Conservation (phyloP, 495 filamentous ascomycete genomes). For the Lepidopterella palustris region DNA sequence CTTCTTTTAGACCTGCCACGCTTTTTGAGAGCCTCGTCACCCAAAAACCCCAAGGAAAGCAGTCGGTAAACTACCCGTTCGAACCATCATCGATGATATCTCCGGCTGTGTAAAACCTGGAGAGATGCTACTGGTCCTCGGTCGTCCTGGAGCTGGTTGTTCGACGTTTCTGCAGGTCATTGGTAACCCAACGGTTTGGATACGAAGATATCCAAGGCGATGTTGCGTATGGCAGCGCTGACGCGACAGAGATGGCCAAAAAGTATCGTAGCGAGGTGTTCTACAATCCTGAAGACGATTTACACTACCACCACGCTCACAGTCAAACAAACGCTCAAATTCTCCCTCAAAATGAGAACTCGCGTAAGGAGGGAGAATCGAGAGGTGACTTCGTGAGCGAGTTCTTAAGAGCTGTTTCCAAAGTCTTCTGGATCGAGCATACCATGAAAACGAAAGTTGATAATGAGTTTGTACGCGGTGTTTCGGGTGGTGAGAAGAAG, state of each 20-base stretch:
- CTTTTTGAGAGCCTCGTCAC: constrained; percentile 42
- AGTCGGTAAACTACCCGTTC: constrained; percentile 45
- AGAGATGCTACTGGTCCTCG: constrained; percentile 60
- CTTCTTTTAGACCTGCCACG: constrained; percentile 53
- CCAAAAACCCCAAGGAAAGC: constrained; percentile 40
- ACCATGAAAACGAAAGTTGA: constrained; percentile 62
- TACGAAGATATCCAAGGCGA: constrained; percentile 58
- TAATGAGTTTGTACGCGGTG: constrained; percentile 57
- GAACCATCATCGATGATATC: constrained; percentile 60
- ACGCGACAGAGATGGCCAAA: constrained; percentile 54
- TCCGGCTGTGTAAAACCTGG: constrained; percentile 45
- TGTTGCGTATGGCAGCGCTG: constrained; percentile 58
- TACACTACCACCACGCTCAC: constrained; percentile 67
- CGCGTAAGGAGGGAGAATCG: constrained; percentile 54
- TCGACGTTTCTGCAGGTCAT: constrained; percentile 65
- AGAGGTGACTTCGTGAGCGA: constrained; percentile 57
- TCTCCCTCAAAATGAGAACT: constrained; percentile 62
- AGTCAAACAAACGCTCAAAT: constrained; percentile 62
- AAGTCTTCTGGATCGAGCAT: constrained; percentile 74
- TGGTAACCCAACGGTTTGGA: constrained; percentile 57
- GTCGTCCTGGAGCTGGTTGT: constrained; percentile 65
- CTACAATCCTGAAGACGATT: constrained; percentile 60
- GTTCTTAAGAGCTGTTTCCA: constrained; percentile 62
- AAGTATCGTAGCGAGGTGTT: constrained; percentile 55
- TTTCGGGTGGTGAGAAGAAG: constrained; percentile 70